Evolutionary conservation across 2,329 filamentous ascomycete genomes (phyloP), one percentile per base, ranked within the genome.

Genomic region (Aspergillus aculeatinus): DNA sequence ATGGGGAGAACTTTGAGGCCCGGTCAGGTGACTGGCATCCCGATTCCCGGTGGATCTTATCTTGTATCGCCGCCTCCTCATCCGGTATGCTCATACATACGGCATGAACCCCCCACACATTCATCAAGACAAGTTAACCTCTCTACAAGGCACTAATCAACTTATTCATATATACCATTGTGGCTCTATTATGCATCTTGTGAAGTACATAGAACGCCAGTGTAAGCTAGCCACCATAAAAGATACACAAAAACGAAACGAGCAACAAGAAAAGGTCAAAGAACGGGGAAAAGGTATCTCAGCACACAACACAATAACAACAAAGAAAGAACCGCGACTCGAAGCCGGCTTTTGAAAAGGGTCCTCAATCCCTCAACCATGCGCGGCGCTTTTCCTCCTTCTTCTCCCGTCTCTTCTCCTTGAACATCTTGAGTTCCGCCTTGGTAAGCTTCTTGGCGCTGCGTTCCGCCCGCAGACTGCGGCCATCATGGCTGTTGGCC

Each of bases 301-400:
- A 65, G 59, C 39, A 33, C 53, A 54, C 49, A 60, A 65, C 39
- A 63, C 27, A 29, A 29, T 29, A 10, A 29, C 7, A 64, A 50
- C 33, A 51, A 52, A 42, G 27, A 23, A 44, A 27, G 42, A 14
- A 48, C 4, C 11, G 7, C 11, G 33, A 35, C 33, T 16, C 4
- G 33, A 35, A 10, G 14, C 11, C 11, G 12, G 33, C 11, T 35
- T 5, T 6, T 35, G 7, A 29, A 29, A 12, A 35, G 33, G 33
- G 11, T 35, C 52, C 54, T 88, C 79, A 97, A 77, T 96, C 93
- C 69, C 88, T 83, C 70, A 98, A 77, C 92, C 95, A 99, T 10
- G 92, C 94, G 65, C 93, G 83, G 62, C 93, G 84, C 80, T 96
- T 98, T 81, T 97, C 92, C 74, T 97, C 92, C 78, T 98, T 98